Percentiles rank a stretch among this genome's conserved stretches.
Evolutionary conservation across 768 basidiomycete species (phyloP).

Genomic region (Termitomyces sp.): DNA sequence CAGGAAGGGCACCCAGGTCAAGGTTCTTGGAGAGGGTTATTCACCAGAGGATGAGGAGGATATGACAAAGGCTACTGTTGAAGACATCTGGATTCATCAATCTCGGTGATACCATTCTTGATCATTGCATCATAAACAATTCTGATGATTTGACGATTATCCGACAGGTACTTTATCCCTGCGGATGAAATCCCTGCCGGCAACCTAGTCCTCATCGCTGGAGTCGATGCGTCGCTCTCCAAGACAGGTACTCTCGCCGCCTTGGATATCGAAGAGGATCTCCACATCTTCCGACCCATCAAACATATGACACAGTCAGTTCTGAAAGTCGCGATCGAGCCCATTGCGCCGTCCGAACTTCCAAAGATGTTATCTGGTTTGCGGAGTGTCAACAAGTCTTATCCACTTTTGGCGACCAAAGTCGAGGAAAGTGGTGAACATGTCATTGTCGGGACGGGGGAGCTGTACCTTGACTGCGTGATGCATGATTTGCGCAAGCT

Average conservation of each 20-base stretch:
- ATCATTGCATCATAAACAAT: neutral
- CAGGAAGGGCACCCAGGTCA: conserved; percentile 75
- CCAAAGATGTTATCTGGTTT: conserved; percentile 98
- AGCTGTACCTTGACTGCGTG: conserved; percentile 93
- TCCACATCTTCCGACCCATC: conserved; percentile 93
- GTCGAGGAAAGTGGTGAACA: conserved; percentile 99
- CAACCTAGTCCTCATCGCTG: conserved; percentile 88
- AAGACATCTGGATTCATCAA: conserved; percentile 88
- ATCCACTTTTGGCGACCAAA: conserved; percentile 90
- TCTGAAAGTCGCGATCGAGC: conserved; percentile 96
- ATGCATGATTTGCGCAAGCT: conserved; percentile 91
- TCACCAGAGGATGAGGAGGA: conserved; percentile 99
- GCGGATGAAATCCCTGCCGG: conserved; percentile 87
- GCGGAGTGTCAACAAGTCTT: conserved; percentile 96
- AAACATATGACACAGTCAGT: conserved; percentile 97
- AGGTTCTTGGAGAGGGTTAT: conserved; percentile 97
- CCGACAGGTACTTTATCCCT: conserved; percentile 79
- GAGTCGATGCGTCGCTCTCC: conserved; percentile 89
- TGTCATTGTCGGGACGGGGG: conserved; percentile 94
- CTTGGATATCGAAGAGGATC: conserved; percentile 71
- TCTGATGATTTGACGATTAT: conserved; percentile 8
- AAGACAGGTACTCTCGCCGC: conserved; percentile 90
- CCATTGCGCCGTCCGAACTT: conserved; percentile 93
- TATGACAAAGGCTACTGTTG: conserved; percentile 81
- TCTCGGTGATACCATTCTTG: conserved; percentile 54